These are phyloP conservation scores for Lentinula detonsa DNA, from an alignment of 768 basidiomycete genomes.

Conservation along the genomic window DNA sequence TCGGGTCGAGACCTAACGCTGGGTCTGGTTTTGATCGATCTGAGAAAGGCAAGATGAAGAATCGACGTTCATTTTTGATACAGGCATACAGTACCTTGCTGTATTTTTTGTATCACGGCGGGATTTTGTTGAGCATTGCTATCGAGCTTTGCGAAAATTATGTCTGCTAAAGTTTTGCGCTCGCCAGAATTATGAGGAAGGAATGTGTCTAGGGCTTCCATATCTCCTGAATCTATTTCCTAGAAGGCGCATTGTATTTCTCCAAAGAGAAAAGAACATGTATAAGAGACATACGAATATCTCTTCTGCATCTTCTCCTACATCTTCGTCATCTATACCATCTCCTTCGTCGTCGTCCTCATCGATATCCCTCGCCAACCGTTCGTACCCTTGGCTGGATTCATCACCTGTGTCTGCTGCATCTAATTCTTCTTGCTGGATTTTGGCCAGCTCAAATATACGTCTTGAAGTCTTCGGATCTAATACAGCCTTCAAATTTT, in stretches of 20 bases:
- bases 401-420: constrained; percentile 50
- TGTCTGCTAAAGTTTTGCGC: constrained; percentile 85
- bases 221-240: constrained; percentile 90
- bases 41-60: constrained; percentile 14
- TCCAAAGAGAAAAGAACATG: neutral
- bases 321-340: constrained; percentile 27
- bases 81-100: constrained; percentile 38
- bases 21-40: constrained; percentile 64
- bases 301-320: constrained; percentile 48
- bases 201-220: constrained; percentile 78
- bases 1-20: constrained; percentile 83
- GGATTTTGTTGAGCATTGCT: constrained; percentile 45
- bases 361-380: constrained; percentile 27
- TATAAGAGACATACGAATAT: constrained; percentile 43
- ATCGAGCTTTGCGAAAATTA: constrained; percentile 94
- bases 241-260: constrained; percentile 21
- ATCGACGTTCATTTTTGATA: neutral
- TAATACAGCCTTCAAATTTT: constrained; percentile 48
- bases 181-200: constrained; percentile 71
- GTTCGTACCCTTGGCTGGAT: constrained; percentile 43
- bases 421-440: constrained; percentile 88
- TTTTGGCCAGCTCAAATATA: constrained; percentile 88
- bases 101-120: constrained; percentile 53
- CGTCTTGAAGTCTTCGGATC: constrained; percentile 79
- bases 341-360: constrained; percentile 40